Conservation (phyloP, 2,329 filamentous ascomycete species). For the Penicillium sumatraense region DNA sequence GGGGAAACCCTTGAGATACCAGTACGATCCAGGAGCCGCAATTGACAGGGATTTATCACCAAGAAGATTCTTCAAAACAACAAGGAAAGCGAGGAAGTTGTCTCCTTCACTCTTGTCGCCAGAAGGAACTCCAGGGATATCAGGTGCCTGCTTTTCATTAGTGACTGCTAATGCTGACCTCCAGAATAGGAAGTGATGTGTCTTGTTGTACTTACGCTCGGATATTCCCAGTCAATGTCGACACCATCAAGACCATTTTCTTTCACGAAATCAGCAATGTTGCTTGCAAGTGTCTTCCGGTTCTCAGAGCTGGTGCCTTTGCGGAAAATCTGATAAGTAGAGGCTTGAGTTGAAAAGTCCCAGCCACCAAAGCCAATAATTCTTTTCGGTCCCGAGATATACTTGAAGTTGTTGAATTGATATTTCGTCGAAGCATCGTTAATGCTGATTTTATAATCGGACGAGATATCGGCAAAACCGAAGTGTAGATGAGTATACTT, state of each 20-base stretch:
- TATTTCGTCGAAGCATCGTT: conserved; percentile 22
- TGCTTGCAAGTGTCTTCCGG: conserved; percentile 11
- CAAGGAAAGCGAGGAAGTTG: conserved; percentile 30
- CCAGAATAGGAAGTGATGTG: background rate
- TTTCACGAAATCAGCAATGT: conserved; percentile 44
- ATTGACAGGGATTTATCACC: conserved; percentile 11
- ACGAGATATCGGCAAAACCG: conserved; percentile 38
- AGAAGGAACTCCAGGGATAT: conserved; percentile 5
- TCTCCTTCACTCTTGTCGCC: background rate
- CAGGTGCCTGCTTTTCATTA: background rate
- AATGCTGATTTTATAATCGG: conserved; percentile 24
- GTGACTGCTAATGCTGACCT: too few species aligned
- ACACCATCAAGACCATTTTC: conserved; percentile 50
- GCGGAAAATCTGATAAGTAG: conserved; percentile 32
- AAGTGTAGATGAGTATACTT: conserved; percentile 40
- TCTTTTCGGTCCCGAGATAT: conserved; percentile 31
- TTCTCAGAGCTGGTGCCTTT: background rate
- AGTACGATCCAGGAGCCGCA: conserved; percentile 11
- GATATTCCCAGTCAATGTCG: conserved; percentile 48
- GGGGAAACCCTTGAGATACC: conserved; percentile 2
- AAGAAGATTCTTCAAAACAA: too few species aligned
- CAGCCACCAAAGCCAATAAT: conserved; percentile 53
- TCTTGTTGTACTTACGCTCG: conserved; percentile 14
- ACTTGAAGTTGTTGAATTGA: conserved; percentile 32
- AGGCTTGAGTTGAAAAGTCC: conserved; percentile 44